These are phyloP conservation scores for Irpex sp. DNA, from an alignment of 1,284 basidiomycete genomes.

Conservation along the genomic window DNA sequence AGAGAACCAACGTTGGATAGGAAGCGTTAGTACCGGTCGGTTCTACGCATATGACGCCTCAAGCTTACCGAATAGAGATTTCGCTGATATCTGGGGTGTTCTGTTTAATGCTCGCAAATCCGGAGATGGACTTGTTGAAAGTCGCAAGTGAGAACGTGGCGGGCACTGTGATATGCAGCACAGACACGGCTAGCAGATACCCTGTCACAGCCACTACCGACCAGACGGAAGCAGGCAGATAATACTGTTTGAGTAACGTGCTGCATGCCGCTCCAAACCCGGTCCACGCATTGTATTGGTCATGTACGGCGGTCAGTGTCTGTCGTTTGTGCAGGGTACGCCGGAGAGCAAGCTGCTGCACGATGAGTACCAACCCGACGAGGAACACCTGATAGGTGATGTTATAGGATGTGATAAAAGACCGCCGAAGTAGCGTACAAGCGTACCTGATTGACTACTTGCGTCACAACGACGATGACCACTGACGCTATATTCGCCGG, in stretches of 20 bases:
- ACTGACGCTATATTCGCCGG: not conserved
- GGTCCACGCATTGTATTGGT: conserved; percentile 3
- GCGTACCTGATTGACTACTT: not conserved
- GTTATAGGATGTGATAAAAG: not conserved
- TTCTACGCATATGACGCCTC: not conserved
- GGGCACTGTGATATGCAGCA: conserved; percentile 4
- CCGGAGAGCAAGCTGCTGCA: conserved; percentile 1
- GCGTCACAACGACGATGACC: not conserved
- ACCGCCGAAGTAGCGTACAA: not conserved
- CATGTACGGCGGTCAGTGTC: conserved; percentile 6
- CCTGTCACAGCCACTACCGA: not conserved
- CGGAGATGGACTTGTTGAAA: not conserved
- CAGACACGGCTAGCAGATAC: conserved; percentile 1
- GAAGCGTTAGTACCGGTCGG: not conserved
- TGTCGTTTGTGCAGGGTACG: not conserved
- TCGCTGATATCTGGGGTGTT: not conserved
- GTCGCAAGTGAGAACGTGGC: not conserved
- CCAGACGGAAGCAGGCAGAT: not conserved
- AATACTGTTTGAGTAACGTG: not conserved
- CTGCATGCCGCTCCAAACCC: not conserved
- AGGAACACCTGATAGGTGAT: not conserved
- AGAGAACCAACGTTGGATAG: not conserved
- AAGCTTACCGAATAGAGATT: not conserved
- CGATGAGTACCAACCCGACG: not conserved
- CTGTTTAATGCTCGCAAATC: not conserved